Conservation (phyloP, 768 basidiomycete species). For the Kwoniella shandongensis region DNA sequence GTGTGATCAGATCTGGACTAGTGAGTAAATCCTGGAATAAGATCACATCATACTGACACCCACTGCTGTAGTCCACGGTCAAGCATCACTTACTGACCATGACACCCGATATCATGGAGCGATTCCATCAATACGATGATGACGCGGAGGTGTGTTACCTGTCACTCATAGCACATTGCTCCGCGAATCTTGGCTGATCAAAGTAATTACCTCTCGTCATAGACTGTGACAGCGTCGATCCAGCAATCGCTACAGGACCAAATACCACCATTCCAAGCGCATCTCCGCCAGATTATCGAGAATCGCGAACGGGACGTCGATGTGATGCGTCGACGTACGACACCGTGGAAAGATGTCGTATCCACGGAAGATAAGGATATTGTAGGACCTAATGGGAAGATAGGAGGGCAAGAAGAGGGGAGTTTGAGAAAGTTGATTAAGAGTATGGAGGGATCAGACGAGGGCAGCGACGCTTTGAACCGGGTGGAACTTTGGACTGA, state of each 20-base stretch:
- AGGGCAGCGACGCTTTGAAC: conserved; percentile 11
- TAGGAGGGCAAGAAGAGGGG: not conserved
- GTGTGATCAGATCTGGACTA: conserved; percentile 31
- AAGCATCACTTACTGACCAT: conserved; percentile 38
- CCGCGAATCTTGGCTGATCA: not conserved
- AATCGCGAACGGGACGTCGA: conserved; percentile 28
- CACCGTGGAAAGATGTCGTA: conserved; percentile 28
- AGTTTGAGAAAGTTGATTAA: conserved; percentile 7
- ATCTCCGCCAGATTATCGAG: conserved; percentile 18
- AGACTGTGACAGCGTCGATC: conserved; percentile 24
- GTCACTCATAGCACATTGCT: not conserved
- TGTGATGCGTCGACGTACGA: conserved; percentile 29
- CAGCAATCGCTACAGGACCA: conserved; percentile 16
- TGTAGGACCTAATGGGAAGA: not conserved
- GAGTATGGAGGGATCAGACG: conserved; percentile 6
- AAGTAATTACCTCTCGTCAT: not conserved
- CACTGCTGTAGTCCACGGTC: conserved; percentile 29
- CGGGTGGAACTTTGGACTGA: conserved; percentile 37
- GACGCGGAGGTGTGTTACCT: conserved; percentile 32
- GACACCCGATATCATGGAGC: conserved; percentile 20
- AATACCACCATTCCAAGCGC: conserved; percentile 16
- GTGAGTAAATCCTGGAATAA: conserved; percentile 18
- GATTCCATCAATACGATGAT: conserved; percentile 28
- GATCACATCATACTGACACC: not conserved
- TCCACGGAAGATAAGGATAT: not conserved